Evolutionary conservation across 2,329 filamentous ascomycete genomes (phyloP), one percentile per base, ranked within the genome.

Genomic region (Gnomoniopsis smithogilvyi): DNA sequence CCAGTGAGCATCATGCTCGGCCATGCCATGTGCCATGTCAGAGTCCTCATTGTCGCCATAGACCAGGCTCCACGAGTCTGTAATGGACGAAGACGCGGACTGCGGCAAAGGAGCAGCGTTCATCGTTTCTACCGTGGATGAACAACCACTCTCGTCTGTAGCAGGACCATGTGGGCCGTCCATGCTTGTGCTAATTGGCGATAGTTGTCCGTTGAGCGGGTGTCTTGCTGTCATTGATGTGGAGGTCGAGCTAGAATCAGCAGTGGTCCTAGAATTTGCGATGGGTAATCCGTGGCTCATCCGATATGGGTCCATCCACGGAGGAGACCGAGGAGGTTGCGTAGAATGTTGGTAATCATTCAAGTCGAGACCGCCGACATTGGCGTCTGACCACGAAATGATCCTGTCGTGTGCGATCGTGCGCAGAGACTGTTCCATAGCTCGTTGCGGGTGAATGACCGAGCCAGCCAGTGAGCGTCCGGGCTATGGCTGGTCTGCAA

Each of bases 171-270:
- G 33, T 8, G 69, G 58, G 38, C 75, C 69, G 46, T 82, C 78
- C 67, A 80, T 74, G 62, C 74, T 77, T 59, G 78, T 78, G 69
- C 81, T 84, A 64, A 80, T 74, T 45, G 81, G 81, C 41, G 82
- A 84, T 58, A 83, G 69, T 64, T 82, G 81, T 47, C 79, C 78
- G 14, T 74, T 74, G 38, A 75, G 75, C 26, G 66, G 62, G 30
- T 70, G 66, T 51, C 67, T 67, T 36, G 65, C 65, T 38, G 65
- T 60, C 52, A 59, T 46, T 14, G 66, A 73, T 19, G 73, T 68
- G 6, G 73, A 70, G 41, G 61, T 53, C 11, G 61, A 49, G 19
- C 45, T 48, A 26, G 34, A 58, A 30, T 58, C 53, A 21, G 50
- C 24, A 19, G 33, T 54, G 34, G 52, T 49, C 17, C 45, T 51